Conservation (phyloP, 257 asterid species). For the Fraxinus excelsior region DNA sequence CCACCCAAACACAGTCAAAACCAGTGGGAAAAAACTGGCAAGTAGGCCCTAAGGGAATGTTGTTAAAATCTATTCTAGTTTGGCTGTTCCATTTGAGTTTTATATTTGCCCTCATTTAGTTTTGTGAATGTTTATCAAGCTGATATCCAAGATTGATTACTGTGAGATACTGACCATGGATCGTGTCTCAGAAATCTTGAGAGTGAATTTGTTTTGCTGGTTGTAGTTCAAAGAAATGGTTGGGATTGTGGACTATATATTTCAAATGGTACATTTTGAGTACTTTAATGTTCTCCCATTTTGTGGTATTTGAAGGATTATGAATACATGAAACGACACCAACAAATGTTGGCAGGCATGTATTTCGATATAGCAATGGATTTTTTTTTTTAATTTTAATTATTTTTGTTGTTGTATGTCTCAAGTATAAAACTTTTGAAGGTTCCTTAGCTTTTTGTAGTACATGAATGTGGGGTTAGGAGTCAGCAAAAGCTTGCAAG, state of each 20-base stretch:
- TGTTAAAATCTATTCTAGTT: neutral
- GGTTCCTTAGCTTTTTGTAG: slow-evolving; percentile 2
- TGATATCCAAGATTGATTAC: neutral
- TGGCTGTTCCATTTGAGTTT: neutral
- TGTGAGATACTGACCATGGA: neutral
- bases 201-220: neutral
- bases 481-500: neutral
- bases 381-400: no score
- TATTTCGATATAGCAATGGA: neutral
- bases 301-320: neutral
- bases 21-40: no score
- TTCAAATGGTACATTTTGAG: neutral
- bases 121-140: no score
- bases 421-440: neutral
- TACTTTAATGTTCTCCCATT: neutral
- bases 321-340: neutral
- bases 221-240: neutral
- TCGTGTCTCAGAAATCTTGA: neutral
- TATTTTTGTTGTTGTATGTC: neutral
- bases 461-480: slow-evolving; percentile 9
- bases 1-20: no score
- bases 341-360: neutral
- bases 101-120: neutral
- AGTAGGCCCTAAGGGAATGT: no score
- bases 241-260: neutral